Conservation (phyloP, 2,329 filamentous ascomycete genomes). For the Pseudofabraea citricarpa region DNA sequence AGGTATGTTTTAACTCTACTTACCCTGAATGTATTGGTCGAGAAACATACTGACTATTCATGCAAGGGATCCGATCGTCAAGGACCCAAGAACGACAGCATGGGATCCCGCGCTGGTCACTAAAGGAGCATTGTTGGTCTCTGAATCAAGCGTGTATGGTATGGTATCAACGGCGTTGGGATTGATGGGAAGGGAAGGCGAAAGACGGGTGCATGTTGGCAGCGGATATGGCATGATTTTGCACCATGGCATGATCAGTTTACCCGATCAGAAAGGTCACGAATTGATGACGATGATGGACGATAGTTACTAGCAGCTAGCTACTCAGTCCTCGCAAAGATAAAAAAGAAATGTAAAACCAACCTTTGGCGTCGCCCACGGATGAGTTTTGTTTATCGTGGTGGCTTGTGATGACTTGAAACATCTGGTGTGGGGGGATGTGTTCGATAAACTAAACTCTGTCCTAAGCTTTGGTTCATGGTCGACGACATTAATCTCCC, state of each 20-base stretch:
- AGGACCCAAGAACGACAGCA: conserved; percentile 29
- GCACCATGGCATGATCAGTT: not conserved
- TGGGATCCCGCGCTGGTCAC: conserved; percentile 20
- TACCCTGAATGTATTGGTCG: not conserved
- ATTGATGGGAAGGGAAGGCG: too few species aligned
- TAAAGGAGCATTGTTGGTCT: conserved; percentile 12
- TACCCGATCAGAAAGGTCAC: not conserved
- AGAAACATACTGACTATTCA: conserved; percentile 9
- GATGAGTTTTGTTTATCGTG: too few species aligned
- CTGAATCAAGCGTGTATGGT: not conserved
- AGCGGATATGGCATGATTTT: conserved; percentile 3
- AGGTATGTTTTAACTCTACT: conserved; percentile 36
- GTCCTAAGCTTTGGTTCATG: too few species aligned
- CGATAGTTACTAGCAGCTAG: not conserved
- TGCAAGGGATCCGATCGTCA: conserved; percentile 27
- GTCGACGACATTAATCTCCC: too few species aligned
- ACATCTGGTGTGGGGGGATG: too few species aligned
- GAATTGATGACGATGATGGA: not conserved
- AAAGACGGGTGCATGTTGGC: too few species aligned
- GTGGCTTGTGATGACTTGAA: too few species aligned
- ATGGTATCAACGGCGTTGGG: not conserved
- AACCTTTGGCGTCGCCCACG: too few species aligned
- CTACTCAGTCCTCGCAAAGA: conserved; percentile 2
- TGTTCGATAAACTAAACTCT: too few species aligned
- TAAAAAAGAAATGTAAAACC: not conserved